Evolutionary conservation across 768 basidiomycete genomes (phyloP), one percentile per base, ranked within the genome.

Genomic region (Mycena leptocephala): DNA sequence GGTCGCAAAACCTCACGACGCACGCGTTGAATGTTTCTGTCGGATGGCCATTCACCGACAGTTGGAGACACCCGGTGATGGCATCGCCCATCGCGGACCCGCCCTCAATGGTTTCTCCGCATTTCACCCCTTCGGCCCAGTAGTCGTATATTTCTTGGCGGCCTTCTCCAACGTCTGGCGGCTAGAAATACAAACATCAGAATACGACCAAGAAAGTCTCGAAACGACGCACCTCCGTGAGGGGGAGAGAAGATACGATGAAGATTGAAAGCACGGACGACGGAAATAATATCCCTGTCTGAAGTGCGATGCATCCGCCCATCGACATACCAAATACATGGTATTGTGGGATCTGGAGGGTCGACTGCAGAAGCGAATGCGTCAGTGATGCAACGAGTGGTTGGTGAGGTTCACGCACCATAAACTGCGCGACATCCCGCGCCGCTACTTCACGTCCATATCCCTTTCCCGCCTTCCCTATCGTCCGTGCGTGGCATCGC

Each of bases 311-410:
- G 56, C 72, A 76, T 9, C 75, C 72, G 32, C 79, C 79, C 74
- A 80, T 76, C 14, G 79, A 80, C 35, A 76, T 41, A 3, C 79
- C 79, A 48, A 80, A 72, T 14, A 80, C 37, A 64, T 78, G 77
- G 35, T 69, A 78, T 16, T 43, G 35, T 1, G 77, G 77, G 18
- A 80, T 76, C 28, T 78, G 62, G 5, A 80, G 77, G 5, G 56
- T 56, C 16, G 59, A 51, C 76, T 79, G n/a, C n/a, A n/a, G n/a
- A n/a, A 39, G 14, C 37, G n/a, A 26, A 1, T 18, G 58, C 14
- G 18, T 33, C 16, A 11, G 48, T 14, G 14, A 39, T 14, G 37
- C 22, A 53, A n/a, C 28, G 33, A 26, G 30, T 16, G 20, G n/a
- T 7, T 3, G 37, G 5, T 7, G 37, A 39, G 37, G 37, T 14